A percentile compares a stretch with the other conserved stretches of the same genome.
These are phyloP conservation scores for Trichoderma sp. DNA, from an alignment of 2,329 filamentous ascomycete genomes.

Conservation along the genomic window DNA sequence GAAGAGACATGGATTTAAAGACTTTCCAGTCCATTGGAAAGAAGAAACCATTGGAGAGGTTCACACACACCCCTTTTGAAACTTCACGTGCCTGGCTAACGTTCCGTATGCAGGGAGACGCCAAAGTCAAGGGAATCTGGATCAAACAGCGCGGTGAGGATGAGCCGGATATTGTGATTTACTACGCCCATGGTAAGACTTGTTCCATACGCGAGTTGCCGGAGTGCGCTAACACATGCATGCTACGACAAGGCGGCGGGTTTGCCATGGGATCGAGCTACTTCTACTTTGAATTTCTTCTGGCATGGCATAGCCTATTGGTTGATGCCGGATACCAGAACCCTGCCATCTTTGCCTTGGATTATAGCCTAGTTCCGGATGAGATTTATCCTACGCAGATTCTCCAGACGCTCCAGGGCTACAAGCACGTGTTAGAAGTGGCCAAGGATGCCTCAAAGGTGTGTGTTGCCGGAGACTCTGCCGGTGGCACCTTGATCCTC, in stretches of 20 bases:
- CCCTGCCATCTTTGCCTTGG: slow-evolving; percentile 74
- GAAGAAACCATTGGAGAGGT: slow-evolving; percentile 42
- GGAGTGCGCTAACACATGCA: background rate
- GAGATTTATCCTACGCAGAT: slow-evolving; percentile 71
- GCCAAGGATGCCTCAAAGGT: slow-evolving; percentile 59
- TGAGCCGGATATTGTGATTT: slow-evolving; percentile 73
- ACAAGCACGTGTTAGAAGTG: slow-evolving; percentile 64
- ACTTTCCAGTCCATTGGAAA: slow-evolving; percentile 62
- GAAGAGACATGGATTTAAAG: slow-evolving; percentile 66
- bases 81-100: slow-evolving; percentile 8
- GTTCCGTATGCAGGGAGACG: slow-evolving; percentile 31
- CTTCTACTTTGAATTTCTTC: slow-evolving; percentile 82
- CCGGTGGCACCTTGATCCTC: slow-evolving; percentile 71
- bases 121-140: slow-evolving; percentile 65
- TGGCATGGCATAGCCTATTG: slow-evolving; percentile 68
- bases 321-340: slow-evolving; percentile 65
- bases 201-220: background rate
- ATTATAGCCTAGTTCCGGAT: slow-evolving; percentile 78
- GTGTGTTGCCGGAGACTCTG: slow-evolving; percentile 75
- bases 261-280: slow-evolving; percentile 79
- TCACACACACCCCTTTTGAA: background rate
- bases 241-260: slow-evolving; percentile 59
- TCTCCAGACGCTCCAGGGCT: slow-evolving; percentile 66
- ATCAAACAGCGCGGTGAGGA: slow-evolving; percentile 59
- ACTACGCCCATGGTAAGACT: slow-evolving; percentile 71